phyloP scores from a whole-genome alignment of 345 rosid genomes.

The Moricandia moricandioides region DNA sequence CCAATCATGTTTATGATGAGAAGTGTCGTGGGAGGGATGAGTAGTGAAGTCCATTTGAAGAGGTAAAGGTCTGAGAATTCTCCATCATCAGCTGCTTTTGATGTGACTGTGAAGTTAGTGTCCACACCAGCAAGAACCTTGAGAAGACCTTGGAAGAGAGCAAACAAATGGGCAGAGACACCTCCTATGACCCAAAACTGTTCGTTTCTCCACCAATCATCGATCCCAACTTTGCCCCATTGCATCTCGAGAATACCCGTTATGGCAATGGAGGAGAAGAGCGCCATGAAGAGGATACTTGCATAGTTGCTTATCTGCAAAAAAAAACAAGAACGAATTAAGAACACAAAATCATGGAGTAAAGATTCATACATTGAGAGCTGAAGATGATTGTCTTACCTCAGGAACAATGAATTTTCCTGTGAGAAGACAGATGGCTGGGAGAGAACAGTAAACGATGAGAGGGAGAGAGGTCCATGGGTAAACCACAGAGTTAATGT shows the following conservation, averaged over 20 bases:
- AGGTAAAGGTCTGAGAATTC: conserved; percentile 89
- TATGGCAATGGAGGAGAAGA: conserved; percentile 90
- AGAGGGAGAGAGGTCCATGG: conserved; percentile 96
- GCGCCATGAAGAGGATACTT: conserved; percentile 75
- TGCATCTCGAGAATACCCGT: conserved; percentile 97
- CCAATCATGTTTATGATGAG: conserved; percentile 83
- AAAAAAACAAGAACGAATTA: background rate
- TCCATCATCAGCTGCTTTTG: conserved; percentile 94
- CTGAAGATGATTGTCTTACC: conserved; percentile 48
- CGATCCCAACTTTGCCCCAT: conserved; percentile 96
- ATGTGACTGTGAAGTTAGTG: conserved; percentile 94
- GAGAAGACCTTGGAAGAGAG: conserved; percentile 91
- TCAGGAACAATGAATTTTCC: conserved; percentile 96
- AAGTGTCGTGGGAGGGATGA: conserved; percentile 85
- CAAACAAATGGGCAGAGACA: conserved; percentile 87
- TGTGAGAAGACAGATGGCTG: conserved; percentile 94
- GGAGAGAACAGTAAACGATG: conserved; percentile 91
- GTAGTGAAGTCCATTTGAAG: conserved; percentile 94
- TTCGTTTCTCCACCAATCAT: conserved; percentile 99
- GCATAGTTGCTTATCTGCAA: conserved; percentile 97
- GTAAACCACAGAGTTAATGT: conserved; percentile 91
- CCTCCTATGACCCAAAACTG: conserved; percentile 99
- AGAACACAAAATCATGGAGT: background rate
- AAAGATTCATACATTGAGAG: background rate
- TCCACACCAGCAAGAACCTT: conserved; percentile 93